These are phyloP conservation scores for Neurospora intermedia DNA, from an alignment of 495 filamentous ascomycete genomes.

Conservation along the genomic window DNA sequence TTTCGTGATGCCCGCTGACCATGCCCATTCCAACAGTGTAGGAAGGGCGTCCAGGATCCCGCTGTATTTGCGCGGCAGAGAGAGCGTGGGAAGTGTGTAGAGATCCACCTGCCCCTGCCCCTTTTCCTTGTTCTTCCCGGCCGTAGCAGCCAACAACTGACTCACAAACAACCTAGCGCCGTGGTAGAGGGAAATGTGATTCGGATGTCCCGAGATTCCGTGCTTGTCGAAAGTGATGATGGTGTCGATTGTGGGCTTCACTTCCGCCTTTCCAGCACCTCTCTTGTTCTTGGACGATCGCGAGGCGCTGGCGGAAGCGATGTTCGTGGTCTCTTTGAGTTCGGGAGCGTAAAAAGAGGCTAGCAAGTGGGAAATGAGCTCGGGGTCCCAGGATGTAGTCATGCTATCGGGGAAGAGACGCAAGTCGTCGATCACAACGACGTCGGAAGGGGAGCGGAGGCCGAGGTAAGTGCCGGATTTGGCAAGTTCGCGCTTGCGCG, in stretches of 20 bases:
- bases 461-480: conserved; percentile 68
- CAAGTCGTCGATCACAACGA: conserved; percentile 78
- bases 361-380: conserved; percentile 57
- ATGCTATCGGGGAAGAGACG: conserved; percentile 80
- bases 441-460: conserved; percentile 57
- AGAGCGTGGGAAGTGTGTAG: conserved; percentile 68
- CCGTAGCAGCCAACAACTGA: conserved; percentile 48
- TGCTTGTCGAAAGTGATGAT: conserved; percentile 77
- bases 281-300: neutral
- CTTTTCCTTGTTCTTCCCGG: conserved; percentile 36
- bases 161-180: conserved; percentile 65
- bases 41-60: conserved; percentile 61
- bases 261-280: neutral
- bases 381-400: conserved; percentile 60
- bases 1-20: conserved; percentile 21
- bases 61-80: conserved; percentile 67
- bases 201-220: conserved; percentile 79
- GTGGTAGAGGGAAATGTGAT: conserved; percentile 79
- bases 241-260: conserved; percentile 57
- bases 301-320: neutral
- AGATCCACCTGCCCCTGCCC: conserved; percentile 42
- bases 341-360: conserved; percentile 57
- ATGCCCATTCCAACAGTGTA: conserved; percentile 43
- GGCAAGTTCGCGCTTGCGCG: conserved; percentile 70
- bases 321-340: conserved; percentile 24